These are phyloP conservation scores for Aspergillus sp. DNA, from an alignment of 2,329 filamentous ascomycete genomes.

Conservation along the genomic window DNA sequence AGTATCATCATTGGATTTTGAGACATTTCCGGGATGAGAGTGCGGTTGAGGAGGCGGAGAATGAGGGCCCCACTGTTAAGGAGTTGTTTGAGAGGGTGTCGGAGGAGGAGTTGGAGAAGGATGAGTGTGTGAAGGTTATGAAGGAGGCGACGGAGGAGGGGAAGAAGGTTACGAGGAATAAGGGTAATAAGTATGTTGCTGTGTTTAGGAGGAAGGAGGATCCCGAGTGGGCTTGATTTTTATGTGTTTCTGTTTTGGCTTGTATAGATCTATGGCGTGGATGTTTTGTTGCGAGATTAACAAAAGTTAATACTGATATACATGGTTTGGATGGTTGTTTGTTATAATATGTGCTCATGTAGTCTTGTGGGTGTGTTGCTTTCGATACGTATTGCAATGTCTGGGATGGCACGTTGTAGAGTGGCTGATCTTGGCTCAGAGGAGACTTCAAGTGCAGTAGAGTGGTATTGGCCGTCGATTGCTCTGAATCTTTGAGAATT, in stretches of 20 bases:
- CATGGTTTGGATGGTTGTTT: too few relatives aligned
- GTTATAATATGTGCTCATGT: too few relatives aligned
- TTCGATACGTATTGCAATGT: too few relatives aligned
- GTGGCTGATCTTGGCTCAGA: too few relatives aligned
- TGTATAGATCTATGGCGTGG: background rate
- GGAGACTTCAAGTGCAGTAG: too few relatives aligned
- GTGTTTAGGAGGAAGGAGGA: conserved; percentile 80
- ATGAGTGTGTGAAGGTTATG: conserved; percentile 64
- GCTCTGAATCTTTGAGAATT: too few relatives aligned
- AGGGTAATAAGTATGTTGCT: conserved; percentile 86
- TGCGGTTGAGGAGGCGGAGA: conserved; percentile 62
- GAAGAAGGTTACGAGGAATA: conserved; percentile 91
- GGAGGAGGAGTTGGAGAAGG: conserved; percentile 55
- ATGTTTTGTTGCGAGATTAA: background rate
- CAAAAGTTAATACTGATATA: background rate
- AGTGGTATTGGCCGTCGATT: too few relatives aligned
- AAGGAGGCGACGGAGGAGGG: conserved; percentile 87
- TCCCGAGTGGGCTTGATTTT: conserved; percentile 63
- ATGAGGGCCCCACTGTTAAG: conserved; percentile 75
- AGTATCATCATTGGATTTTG: conserved; percentile 92
- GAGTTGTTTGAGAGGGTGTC: conserved; percentile 73
- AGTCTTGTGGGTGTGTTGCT: too few relatives aligned
- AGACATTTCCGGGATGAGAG: conserved; percentile 76
- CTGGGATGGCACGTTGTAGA: too few relatives aligned
- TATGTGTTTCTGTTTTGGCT: background rate